phyloP scores from a whole-genome alignment of 768 basidiomycete genomes.

The Suillus subluteus region DNA sequence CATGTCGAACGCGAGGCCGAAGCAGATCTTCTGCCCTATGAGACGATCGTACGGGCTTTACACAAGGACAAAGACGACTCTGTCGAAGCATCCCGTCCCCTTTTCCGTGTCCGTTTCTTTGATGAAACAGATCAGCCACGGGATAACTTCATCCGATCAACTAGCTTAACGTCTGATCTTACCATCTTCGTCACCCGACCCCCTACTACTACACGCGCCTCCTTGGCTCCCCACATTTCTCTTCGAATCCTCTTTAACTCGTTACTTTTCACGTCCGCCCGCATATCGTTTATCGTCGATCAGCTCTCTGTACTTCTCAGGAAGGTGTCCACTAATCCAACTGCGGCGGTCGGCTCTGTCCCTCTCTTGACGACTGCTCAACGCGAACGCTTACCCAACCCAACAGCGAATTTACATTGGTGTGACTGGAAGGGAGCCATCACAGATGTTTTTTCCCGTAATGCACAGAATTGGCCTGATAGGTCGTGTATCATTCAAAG shows the following conservation, averaged over 20 bases:
- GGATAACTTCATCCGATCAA: conserved; percentile 76
- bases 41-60: conserved; percentile 70
- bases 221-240: conserved; percentile 74
- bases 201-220: conserved; percentile 64
- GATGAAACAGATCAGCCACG: conserved; percentile 82
- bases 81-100: conserved; percentile 51
- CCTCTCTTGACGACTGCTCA: conserved; percentile 79
- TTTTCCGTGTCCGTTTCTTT: conserved; percentile 97
- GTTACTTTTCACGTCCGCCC: conserved; percentile 79
- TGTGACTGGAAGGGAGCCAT: conserved; percentile 98
- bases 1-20: conserved; percentile 84
- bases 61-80: conserved; percentile 66
- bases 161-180: conserved; percentile 88
- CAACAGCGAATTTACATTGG: conserved; percentile 91
- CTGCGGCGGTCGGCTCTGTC: conserved; percentile 75
- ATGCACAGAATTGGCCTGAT: conserved; percentile 80
- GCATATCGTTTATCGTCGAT: conserved; percentile 80
- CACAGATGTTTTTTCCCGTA: conserved; percentile 89
- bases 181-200: conserved; percentile 86
- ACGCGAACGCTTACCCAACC: conserved; percentile 73
- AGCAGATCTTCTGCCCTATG: conserved; percentile 79
- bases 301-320: conserved; percentile 83
- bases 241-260: conserved; percentile 94
- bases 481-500: conserved; percentile 90
- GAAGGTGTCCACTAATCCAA: conserved; percentile 67